Conservation (phyloP, 331 rosid species). For the Dryas integrifolia region DNA sequence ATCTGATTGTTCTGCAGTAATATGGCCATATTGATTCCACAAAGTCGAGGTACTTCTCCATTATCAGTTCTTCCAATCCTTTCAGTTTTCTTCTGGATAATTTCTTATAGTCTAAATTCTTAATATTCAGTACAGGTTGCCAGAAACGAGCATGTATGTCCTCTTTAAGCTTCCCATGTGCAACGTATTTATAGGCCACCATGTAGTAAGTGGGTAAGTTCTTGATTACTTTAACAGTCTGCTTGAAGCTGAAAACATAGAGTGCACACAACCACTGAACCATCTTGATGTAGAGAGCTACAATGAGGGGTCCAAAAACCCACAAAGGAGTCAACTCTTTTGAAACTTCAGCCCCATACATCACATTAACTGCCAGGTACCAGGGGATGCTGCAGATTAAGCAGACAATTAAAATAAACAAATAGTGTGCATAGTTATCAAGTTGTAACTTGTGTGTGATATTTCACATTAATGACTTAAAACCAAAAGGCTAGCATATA, state of each 20-base stretch:
- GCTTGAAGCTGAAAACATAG: conserved; percentile 75
- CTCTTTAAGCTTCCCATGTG: conserved; percentile 58
- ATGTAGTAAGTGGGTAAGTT: conserved; percentile 61
- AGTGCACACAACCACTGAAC: conserved; percentile 50
- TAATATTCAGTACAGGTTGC: conserved; percentile 53
- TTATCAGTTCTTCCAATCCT: conserved; percentile 46
- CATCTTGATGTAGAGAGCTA: conserved; percentile 63
- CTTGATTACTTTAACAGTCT: conserved; percentile 50
- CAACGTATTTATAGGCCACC: conserved; percentile 42
- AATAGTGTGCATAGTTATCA: not conserved
- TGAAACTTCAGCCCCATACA: conserved; percentile 71
- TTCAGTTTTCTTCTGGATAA: conserved; percentile 46
- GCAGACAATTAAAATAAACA: conserved; percentile 25
- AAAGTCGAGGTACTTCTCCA: conserved; percentile 67
- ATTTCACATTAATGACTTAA: not conserved
- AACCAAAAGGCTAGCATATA: not conserved
- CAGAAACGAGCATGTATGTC: conserved; percentile 39
- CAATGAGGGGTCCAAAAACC: conserved; percentile 67
- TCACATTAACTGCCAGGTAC: conserved; percentile 57
- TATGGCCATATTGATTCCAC: conserved; percentile 88
- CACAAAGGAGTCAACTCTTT: conserved; percentile 83
- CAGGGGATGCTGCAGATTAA: conserved; percentile 65
- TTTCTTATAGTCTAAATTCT: conserved; percentile 55
- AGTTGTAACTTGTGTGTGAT: not conserved
- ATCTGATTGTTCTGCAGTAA: conserved; percentile 74